phyloP scores from a whole-genome alignment of 495 filamentous ascomycete genomes.

The Neurospora africana region DNA sequence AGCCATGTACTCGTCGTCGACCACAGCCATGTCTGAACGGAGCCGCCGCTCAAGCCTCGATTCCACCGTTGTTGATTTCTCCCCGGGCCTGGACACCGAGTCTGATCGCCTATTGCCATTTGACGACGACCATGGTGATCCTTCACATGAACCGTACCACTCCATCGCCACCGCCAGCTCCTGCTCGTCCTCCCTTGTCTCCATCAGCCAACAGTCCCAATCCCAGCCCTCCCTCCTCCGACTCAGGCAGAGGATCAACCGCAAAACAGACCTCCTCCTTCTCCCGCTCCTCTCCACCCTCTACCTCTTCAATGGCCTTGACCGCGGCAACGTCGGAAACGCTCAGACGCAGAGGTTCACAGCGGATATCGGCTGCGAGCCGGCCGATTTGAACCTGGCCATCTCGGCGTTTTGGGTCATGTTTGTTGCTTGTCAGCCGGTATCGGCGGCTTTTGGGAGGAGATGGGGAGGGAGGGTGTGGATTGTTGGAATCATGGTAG shows the following conservation, averaged over 20 bases:
- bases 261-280: conserved; percentile 25
- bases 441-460: conserved; percentile 44
- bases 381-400: conserved; percentile 42
- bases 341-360: conserved; percentile 30
- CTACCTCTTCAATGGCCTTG: conserved; percentile 31
- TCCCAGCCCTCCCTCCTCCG: background rate
- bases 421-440: conserved; percentile 47
- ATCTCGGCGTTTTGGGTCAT: conserved; percentile 46
- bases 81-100: background rate
- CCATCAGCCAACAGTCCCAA: background rate
- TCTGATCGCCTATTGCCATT: background rate
- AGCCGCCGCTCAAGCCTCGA: background rate
- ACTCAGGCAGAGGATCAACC: conserved; percentile 11
- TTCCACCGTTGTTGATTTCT: background rate
- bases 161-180: background rate
- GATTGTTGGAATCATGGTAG: conserved; percentile 45
- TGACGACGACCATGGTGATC: background rate
- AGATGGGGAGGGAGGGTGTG: conserved; percentile 40
- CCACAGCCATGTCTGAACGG: background rate
- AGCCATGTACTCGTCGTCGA: background rate
- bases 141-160: background rate
- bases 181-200: background rate
- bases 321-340: conserved; percentile 37
- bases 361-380: conserved; percentile 16
- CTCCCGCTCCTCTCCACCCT: conserved; percentile 27